These are phyloP conservation scores for Phytopythium boreale DNA, from an alignment of 352 stramenopile species.

Conservation along the genomic window DNA sequence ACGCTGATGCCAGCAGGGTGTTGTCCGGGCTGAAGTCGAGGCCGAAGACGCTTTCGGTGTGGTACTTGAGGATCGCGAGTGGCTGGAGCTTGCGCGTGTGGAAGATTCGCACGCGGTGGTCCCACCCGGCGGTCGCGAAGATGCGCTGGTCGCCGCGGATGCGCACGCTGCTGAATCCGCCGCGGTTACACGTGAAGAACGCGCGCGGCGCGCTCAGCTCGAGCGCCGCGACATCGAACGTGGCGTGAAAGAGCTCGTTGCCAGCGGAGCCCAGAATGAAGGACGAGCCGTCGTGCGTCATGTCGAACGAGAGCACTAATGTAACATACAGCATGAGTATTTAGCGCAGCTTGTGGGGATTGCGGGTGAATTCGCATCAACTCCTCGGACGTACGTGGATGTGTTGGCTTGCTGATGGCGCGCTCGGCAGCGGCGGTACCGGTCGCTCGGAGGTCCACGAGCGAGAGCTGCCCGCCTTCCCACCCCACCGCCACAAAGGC, in stretches of 20 bases:
- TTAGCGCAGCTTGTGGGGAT: conserved; percentile 4
- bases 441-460: conserved; percentile 57
- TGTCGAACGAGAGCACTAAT: conserved; percentile 69
- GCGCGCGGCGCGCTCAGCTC: conserved; percentile 26
- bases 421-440: conserved; percentile 49
- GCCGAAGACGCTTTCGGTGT: conserved; percentile 70
- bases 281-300: conserved; percentile 44
- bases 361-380: neutral
- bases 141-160: conserved; percentile 73
- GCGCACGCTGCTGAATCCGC: conserved; percentile 61
- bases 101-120: conserved; percentile 74
- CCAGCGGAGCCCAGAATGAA: conserved; percentile 63
- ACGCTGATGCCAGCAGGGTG: conserved; percentile 58
- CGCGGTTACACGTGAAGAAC: conserved; percentile 60
- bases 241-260: conserved; percentile 42
- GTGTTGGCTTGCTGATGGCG: conserved; percentile 37
- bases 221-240: conserved; percentile 42
- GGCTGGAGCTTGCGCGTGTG: conserved; percentile 70
- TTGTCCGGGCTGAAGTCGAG: conserved; percentile 68
- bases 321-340: conserved; percentile 7
- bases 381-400: conserved; percentile 43
- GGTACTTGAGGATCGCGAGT: conserved; percentile 78
- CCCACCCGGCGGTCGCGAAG: conserved; percentile 76
- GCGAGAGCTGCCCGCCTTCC: conserved; percentile 66
- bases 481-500: conserved; percentile 59